Base-by-base conservation (phyloP, 176 grass and related monocot species). In the Triticum dicoccoides region DNA sequence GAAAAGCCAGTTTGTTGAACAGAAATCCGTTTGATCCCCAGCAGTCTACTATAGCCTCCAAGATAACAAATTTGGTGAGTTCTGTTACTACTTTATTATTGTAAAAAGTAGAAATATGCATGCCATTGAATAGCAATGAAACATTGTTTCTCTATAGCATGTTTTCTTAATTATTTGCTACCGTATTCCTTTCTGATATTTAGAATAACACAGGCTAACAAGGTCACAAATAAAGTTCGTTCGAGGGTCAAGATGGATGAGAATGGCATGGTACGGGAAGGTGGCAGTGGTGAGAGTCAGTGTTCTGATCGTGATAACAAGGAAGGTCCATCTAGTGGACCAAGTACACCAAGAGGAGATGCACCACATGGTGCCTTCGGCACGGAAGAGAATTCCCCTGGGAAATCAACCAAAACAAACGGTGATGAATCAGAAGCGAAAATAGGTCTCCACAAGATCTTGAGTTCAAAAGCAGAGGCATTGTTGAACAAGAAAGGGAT, bases 151-250 rank as follows among this genome's bases (percentile, higher is more conserved):
- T 67, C 42, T 82, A 67, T 52, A 89, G 37, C 88, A 69, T 65
- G 27, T 83, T 17, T 90, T 80, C 45, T 79, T 87, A 37, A 38
- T 70, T 70, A 89, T 77, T 84, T 90, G 67, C 75, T 87, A 83
- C 69, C 30, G 17, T 87, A 86, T 87, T 91, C 77, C 77, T 69
- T 91, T 87, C 91, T 94, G 76, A 91, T 92, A 85, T 81, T 92
- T 90, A 81, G 69, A 96, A 89, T 92, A 56, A 95, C 83, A 88
- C 90, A 99, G 97, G 97, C 97, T 79, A 94, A 82, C 56, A 97
- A 93, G 90, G 94, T 99, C 63, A 91, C 97, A 94, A 96, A 94
- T 85, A 99, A 94, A 89, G 97, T 99, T 86, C 91, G 94, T 84
- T 94, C 92, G 84, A 89, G 92, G 61, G 87, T 89, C 65, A 93